A percentile compares a stretch with the other conserved stretches of the same genome.
Evolutionary conservation across 345 rosid species (phyloP).

Genomic region (Anastatica hierochuntica): DNA sequence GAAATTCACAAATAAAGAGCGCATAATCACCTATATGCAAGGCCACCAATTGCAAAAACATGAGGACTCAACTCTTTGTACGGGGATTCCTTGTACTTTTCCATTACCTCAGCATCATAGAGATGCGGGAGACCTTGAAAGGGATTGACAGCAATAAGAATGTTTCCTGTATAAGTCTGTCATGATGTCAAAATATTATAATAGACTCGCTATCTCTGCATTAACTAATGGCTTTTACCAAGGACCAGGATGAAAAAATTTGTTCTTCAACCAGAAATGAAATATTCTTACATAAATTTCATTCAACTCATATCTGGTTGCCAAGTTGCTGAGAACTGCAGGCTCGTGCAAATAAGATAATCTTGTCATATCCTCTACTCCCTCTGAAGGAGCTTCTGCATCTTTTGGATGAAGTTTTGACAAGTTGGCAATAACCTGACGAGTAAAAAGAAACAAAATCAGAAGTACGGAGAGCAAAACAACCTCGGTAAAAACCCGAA

Average conservation of each 20-base stretch:
- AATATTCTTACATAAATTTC: constrained; percentile 63
- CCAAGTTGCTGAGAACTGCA: constrained; percentile 67
- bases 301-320: constrained; percentile 42
- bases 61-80: constrained; percentile 59
- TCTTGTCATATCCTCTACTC: constrained; percentile 91
- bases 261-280: constrained; percentile 12
- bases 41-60: constrained; percentile 77
- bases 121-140: constrained; percentile 59
- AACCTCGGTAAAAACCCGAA: too few species aligned
- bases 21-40: constrained; percentile 57
- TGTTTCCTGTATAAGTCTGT: constrained; percentile 84
- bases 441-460: not conserved
- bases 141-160: constrained; percentile 90
- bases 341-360: constrained; percentile 79
- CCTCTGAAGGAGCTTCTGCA: constrained; percentile 50
- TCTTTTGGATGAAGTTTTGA: constrained; percentile 54
- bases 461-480: too few species aligned
- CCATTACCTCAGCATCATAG: constrained; percentile 51
- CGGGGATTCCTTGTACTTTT: constrained; percentile 49
- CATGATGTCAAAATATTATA: constrained; percentile 41
- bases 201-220: constrained; percentile 20
- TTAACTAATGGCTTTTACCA: constrained; percentile 16
- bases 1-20: not conserved
- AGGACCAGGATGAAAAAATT: constrained; percentile 13
- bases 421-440: constrained; percentile 45